Percentiles rank a stretch among this genome's conserved stretches.
These are phyloP conservation scores for Cyanidioschyzon merolae DNA, from an alignment of 23 red algal genomes.

Conservation along the genomic window DNA sequence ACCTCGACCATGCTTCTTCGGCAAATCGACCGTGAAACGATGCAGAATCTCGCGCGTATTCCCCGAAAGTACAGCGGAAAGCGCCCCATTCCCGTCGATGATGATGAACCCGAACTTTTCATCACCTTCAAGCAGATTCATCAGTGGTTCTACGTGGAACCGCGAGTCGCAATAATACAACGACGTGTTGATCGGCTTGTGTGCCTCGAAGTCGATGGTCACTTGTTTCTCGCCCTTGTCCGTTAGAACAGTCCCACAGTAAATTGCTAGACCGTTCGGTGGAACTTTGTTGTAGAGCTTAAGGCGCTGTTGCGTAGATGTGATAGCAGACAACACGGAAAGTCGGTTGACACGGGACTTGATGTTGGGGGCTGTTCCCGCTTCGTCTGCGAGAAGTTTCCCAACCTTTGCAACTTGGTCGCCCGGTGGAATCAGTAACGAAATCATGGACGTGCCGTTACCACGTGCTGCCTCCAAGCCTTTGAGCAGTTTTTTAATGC, in stretches of 20 bases:
- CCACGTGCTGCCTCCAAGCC: constrained; percentile 84
- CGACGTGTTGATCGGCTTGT: constrained; percentile 99
- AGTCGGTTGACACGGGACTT: constrained; percentile 98
- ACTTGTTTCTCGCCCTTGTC: constrained; percentile 97
- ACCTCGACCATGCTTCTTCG: constrained; percentile 98
- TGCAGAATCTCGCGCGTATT: constrained; percentile 81
- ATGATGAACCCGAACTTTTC: constrained; percentile 98
- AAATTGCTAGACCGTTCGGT: constrained; percentile 78
- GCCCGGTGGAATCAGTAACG: constrained; percentile 82
- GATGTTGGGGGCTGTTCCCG: constrained; percentile 95
- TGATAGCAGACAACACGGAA: constrained; percentile 90
- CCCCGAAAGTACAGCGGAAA: constrained; percentile 71
- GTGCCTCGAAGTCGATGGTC: constrained; percentile 87
- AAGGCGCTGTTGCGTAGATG: constrained; percentile 95
- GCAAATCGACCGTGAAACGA: constrained; percentile 85
- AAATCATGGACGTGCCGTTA: constrained; percentile 98
- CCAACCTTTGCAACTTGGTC: constrained; percentile 71
- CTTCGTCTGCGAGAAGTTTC: constrained; percentile 81
- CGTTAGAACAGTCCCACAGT: constrained; percentile 91
- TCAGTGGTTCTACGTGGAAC: constrained; percentile 86
- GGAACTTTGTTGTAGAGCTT: constrained; percentile 90
- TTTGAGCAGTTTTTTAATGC: constrained; percentile 98
- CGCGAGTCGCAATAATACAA: constrained; percentile 93
- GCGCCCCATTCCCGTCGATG: constrained; percentile 89
- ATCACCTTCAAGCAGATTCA: constrained; percentile 75